A percentile compares a stretch with the other conserved stretches of the same genome.
phyloP scores from a whole-genome alignment of 768 basidiomycete genomes.

The Boletus rubescentipes region DNA sequence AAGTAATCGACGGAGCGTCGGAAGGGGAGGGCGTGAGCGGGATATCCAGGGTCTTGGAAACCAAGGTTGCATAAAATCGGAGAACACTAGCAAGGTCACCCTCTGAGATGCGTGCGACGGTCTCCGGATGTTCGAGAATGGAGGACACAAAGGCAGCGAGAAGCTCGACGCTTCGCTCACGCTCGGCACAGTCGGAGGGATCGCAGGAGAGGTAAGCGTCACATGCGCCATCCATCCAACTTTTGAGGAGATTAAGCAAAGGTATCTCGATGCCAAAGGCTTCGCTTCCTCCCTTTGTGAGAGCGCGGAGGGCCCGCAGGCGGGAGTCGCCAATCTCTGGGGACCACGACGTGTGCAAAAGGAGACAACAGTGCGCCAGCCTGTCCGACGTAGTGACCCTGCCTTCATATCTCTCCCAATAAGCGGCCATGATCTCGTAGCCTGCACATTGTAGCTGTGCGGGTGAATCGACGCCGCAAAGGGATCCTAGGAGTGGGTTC shows the following conservation, averaged over 20 bases:
- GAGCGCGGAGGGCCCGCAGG: constrained; percentile 62
- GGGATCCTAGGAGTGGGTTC: constrained; percentile 56
- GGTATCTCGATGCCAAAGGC: constrained; percentile 63
- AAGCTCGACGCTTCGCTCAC: constrained; percentile 62
- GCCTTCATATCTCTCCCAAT: constrained; percentile 59
- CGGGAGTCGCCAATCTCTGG: constrained; percentile 71
- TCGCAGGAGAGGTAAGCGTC: constrained; percentile 42
- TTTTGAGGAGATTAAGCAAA: constrained; percentile 53
- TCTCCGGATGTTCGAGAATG: constrained; percentile 50
- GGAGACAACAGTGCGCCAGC: constrained; percentile 62
- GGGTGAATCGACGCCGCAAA: constrained; percentile 58
- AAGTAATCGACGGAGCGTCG: constrained; percentile 20
- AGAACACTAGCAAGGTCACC: constrained; percentile 56
- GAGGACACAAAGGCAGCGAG: constrained; percentile 57
- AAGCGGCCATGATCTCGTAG: constrained; percentile 69
- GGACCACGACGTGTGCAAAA: constrained; percentile 55
- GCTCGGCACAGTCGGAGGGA: constrained; percentile 48
- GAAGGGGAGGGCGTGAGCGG: constrained; percentile 19
- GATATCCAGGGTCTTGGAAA: constrained; percentile 51
- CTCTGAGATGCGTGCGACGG: constrained; percentile 60
- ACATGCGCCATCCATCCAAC: constrained; percentile 69
- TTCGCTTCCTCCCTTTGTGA: constrained; percentile 60
- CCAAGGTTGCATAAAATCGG: constrained; percentile 56
- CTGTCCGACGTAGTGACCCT: constrained; percentile 55
- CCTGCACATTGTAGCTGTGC: constrained; percentile 62